Evolutionary conservation across 2,329 filamentous ascomycete species (phyloP).

Genomic region (Fusarium sororula): DNA sequence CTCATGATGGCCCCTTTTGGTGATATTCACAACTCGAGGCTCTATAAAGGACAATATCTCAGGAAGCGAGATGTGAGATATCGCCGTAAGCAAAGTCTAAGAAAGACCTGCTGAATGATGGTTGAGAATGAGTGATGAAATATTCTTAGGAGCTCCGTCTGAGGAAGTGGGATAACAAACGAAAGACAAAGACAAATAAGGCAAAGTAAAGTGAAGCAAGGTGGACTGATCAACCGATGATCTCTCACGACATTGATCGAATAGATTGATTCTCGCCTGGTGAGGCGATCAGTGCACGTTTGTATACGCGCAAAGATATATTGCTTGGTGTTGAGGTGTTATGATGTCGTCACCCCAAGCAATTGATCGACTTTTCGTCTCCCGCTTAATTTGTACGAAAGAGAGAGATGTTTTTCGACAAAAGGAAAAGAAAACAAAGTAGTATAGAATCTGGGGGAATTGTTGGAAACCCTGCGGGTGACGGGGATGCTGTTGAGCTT

Average conservation of each 20-base stretch:
- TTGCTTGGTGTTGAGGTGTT: conserved; percentile 24
- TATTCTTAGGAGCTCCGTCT: conserved; percentile 10
- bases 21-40: background rate
- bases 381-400: background rate
- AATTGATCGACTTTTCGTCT: background rate
- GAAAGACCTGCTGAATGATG: background rate
- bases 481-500: conserved; percentile 37
- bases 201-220: background rate
- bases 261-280: conserved; percentile 9
- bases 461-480: conserved; percentile 23
- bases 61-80: background rate
- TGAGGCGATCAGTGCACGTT: conserved; percentile 10
- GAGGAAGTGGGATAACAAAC: conserved; percentile 16
- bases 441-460: conserved; percentile 26
- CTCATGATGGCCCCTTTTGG: conserved; percentile 24
- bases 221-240: conserved; percentile 30
- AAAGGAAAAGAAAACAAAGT: conserved; percentile 7
- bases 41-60: background rate
- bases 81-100: background rate
- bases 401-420: background rate
- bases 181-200: conserved; percentile 7
- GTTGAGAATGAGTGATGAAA: conserved; percentile 31
- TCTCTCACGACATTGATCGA: conserved; percentile 30
- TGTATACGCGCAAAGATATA: conserved; percentile 1
- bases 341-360: conserved; percentile 1